Conservation (phyloP, 495 filamentous ascomycete genomes). For the Staphylotrichum tortipilum region DNA sequence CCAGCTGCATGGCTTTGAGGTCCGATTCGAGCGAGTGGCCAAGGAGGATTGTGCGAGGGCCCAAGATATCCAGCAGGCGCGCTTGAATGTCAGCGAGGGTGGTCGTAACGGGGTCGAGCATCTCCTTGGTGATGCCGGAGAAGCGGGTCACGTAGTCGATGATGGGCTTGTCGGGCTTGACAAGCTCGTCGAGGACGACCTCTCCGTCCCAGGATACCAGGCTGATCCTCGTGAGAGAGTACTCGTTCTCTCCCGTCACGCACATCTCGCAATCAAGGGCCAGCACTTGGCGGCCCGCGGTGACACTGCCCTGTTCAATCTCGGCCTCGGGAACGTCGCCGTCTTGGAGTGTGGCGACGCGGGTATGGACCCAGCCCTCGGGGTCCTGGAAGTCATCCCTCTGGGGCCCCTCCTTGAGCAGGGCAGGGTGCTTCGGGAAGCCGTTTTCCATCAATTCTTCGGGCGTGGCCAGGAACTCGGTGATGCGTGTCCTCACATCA, state of each 20-base stretch:
- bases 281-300: slow-evolving; percentile 70
- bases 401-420: slow-evolving; percentile 39
- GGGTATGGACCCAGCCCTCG: slow-evolving; percentile 77
- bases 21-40: slow-evolving; percentile 93
- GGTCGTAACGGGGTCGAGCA: slow-evolving; percentile 72
- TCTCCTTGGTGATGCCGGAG: slow-evolving; percentile 83
- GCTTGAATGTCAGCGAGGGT: slow-evolving; percentile 76
- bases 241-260: slow-evolving; percentile 62
- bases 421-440: slow-evolving; percentile 70
- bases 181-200: slow-evolving; percentile 76
- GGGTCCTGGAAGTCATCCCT: slow-evolving; percentile 37
- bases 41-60: slow-evolving; percentile 68
- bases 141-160: slow-evolving; percentile 81
- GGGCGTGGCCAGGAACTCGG: slow-evolving; percentile 58
- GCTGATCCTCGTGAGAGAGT: slow-evolving; percentile 80
- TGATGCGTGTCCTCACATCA: slow-evolving; percentile 67
- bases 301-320: slow-evolving; percentile 71
- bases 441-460: slow-evolving; percentile 75
- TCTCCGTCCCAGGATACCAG: slow-evolving; percentile 78
- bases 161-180: slow-evolving; percentile 79
- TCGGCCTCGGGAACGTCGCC: slow-evolving; percentile 57
- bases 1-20: slow-evolving; percentile 68
- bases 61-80: slow-evolving; percentile 62
- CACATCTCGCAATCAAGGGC: slow-evolving; percentile 98
- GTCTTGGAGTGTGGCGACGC: slow-evolving; percentile 56